Evolutionary conservation across 2,329 filamentous ascomycete genomes (phyloP), one percentile per base, ranked within the genome.

Genomic region (Colletotrichum zoysiae): DNA sequence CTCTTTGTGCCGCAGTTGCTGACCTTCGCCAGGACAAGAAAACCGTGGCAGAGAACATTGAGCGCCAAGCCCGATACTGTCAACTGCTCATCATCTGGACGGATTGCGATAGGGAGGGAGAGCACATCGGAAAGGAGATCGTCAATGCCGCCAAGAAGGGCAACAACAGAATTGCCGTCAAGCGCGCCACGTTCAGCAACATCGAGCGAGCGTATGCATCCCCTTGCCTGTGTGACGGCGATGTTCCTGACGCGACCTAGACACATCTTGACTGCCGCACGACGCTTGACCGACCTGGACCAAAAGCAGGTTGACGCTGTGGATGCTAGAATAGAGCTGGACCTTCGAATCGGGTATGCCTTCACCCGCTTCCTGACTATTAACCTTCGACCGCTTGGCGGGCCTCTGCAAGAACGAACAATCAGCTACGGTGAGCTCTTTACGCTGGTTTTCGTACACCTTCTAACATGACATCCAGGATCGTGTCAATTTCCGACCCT

Each of bases 401-500:
- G 89, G 0, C 87, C 89, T 1, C 82, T 97, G 72, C 85, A 88
- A 51, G 85, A 90, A 2, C 85, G 89, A 67, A 84, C 92, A 1
- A 88, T 97, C 61, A 97, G 94, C 80, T 97, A 98, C 78, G 95
- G 94, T 93, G 84, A 74, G 83, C 73, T 61, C 5, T 46, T 4
- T 4, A 14, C 26, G 9, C 8, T 44, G 2, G n/a, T 3, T 12
- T 18, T 18, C 33, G 14, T 30, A 14, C 14, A 9, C 74, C 78
- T 30, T 53, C 74, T 78, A 7, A 75, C 62, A 20, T 5, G 16
- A 33, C 5, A 3, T 16, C 26, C 51, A 93, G 93, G 89, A 18
- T 97, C 95, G 5, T 99, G 96, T 76, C 96, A 99, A 80, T 99
- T 99, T 77, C 96, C 96, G 1, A 98, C 96, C 0, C 86, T 99